Conservation (phyloP, 192 early-diverging fungal species). For the Dimargaris xerosporica region DNA sequence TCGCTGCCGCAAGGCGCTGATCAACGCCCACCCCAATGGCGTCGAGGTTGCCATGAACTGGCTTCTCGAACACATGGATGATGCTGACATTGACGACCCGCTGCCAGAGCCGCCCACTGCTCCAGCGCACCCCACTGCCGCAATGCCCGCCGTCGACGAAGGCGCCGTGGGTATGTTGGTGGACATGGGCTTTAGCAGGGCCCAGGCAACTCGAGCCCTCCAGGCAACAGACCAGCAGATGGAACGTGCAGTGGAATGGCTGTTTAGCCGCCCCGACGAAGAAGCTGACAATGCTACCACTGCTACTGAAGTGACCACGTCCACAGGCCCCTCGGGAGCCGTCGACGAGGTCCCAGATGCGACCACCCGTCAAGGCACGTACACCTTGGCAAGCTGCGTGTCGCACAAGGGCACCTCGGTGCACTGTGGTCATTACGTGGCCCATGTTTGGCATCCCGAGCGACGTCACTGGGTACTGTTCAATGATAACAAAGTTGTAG, state of each 20-base stretch:
- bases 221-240: conserved; percentile 63
- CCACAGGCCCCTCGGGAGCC: background rate
- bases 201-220: conserved; percentile 69
- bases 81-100: conserved; percentile 50
- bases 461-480: conserved; percentile 70
- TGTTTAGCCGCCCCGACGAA: conserved; percentile 76
- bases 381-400: conserved; percentile 63
- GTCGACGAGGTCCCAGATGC: conserved; percentile 16
- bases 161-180: conserved; percentile 50
- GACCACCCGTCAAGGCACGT: conserved; percentile 33
- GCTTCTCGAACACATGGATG: conserved; percentile 96
- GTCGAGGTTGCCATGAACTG: conserved; percentile 82
- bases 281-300: conserved; percentile 15
- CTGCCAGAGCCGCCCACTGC: conserved; percentile 33
- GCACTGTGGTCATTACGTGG: conserved; percentile 94
- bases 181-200: conserved; percentile 83
- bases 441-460: conserved; percentile 50
- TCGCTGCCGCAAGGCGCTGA: conserved; percentile 68
- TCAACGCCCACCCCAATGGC: conserved; percentile 64
- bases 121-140: conserved; percentile 18
- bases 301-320: conserved; percentile 2
- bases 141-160: conserved; percentile 17
- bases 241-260: conserved; percentile 88
- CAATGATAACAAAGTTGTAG: conserved; percentile 92
- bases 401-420: conserved; percentile 93